Percentiles rank a stretch among this genome's conserved stretches.
Evolutionary conservation across 2,329 filamentous ascomycete species (phyloP).

Genomic region (Metarhizium album): DNA sequence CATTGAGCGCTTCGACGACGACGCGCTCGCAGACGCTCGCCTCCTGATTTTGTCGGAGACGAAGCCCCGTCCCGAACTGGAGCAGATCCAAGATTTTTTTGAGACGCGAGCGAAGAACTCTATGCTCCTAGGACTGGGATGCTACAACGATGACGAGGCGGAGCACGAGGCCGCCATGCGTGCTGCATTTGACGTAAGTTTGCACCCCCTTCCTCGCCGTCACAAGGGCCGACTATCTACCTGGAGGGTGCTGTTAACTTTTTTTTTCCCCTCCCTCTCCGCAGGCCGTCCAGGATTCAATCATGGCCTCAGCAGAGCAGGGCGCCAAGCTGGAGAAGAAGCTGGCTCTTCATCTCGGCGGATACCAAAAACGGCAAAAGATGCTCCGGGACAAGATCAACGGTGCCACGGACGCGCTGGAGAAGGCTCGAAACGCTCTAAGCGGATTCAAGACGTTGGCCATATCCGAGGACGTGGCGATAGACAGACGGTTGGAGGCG

Average conservation of each 20-base stretch:
- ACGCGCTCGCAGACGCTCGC: slow-evolving; percentile 61
- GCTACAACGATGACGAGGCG: slow-evolving; percentile 67
- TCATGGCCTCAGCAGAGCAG: slow-evolving; percentile 63
- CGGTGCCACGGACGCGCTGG: slow-evolving; percentile 63
- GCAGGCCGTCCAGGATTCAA: slow-evolving; percentile 59
- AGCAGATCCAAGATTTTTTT: slow-evolving; percentile 44
- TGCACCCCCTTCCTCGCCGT: neutral
- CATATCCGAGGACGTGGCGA: slow-evolving; percentile 67
- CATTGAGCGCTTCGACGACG: slow-evolving; percentile 58
- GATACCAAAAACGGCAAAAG: slow-evolving; percentile 80
- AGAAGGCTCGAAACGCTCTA: slow-evolving; percentile 61
- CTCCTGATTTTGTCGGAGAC: slow-evolving; percentile 66
- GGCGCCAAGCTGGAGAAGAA: slow-evolving; percentile 91
- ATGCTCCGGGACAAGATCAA: slow-evolving; percentile 68
- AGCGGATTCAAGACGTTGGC: slow-evolving; percentile 66
- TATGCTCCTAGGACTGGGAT: slow-evolving; percentile 67
- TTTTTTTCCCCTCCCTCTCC: too few species aligned
- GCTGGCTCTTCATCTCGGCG: slow-evolving; percentile 74
- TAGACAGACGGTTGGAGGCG: slow-evolving; percentile 59
- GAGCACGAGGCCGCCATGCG: slow-evolving; percentile 53
- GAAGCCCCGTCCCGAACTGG: slow-evolving; percentile 35
- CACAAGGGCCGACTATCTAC: too few species aligned
- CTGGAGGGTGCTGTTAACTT: neutral
- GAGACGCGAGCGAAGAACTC: slow-evolving; percentile 41
- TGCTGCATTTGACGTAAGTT: slow-evolving; percentile 61